Conservation (phyloP, 148 eudicot species). For the Rhododendron molle region DNA sequence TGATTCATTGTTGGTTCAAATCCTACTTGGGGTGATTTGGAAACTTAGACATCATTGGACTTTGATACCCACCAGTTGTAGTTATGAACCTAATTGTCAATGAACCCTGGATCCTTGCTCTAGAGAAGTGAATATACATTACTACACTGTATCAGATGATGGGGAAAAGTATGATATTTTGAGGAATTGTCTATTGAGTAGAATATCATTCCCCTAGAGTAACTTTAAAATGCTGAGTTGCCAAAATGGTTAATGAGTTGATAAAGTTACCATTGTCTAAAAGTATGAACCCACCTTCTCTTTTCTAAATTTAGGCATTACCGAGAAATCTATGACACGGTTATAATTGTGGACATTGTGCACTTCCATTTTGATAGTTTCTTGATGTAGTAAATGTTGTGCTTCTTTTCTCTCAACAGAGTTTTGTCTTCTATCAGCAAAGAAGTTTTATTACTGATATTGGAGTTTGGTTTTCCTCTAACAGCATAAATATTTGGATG, state of each 20-base stretch:
- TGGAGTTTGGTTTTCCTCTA: neutral
- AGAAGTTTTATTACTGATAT: neutral
- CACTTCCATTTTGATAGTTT: neutral
- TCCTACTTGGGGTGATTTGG: neutral
- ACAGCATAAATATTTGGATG: neutral
- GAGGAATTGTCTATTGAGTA: neutral
- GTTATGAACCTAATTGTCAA: neutral
- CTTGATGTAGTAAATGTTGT: neutral
- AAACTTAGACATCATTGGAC: neutral
- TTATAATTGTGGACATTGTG: neutral
- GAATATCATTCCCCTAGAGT: neutral
- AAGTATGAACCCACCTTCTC: neutral
- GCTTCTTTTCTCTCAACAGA: neutral
- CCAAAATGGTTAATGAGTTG: neutral
- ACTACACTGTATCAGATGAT: neutral
- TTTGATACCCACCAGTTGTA: neutral
- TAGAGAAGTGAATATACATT: neutral
- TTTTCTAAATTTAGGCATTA: neutral
- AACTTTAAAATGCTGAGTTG: neutral
- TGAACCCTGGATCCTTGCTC: neutral
- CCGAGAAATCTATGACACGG: neutral
- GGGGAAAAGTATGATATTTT: neutral
- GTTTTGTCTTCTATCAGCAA: neutral
- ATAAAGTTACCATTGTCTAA: neutral
- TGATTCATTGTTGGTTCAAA: neutral